Conservation (phyloP, 768 basidiomycete genomes). For the Pholiota conissans region DNA sequence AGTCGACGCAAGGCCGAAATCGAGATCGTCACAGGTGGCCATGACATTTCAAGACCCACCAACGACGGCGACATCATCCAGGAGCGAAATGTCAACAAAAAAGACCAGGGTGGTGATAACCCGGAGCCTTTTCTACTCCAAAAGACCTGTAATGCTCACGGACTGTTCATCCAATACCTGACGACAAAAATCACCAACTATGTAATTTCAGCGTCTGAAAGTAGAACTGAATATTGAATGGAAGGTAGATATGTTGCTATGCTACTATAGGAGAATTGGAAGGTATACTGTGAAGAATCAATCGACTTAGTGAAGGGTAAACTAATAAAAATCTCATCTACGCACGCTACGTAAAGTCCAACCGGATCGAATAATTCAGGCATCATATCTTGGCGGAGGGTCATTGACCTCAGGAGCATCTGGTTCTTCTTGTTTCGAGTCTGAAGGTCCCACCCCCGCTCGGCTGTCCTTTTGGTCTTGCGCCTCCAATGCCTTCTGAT, state of each 20-base stretch:
- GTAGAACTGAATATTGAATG: neutral
- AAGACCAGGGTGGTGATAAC: neutral
- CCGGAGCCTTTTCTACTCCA: neutral
- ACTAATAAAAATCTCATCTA: neutral
- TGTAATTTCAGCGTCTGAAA: neutral
- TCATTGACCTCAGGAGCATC: constrained; percentile 11
- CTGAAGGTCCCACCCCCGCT: constrained; percentile 3
- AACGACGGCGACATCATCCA: neutral
- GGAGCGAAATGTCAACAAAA: neutral
- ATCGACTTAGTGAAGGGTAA: neutral
- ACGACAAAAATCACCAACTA: constrained; percentile 5
- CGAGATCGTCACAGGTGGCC: constrained; percentile 52
- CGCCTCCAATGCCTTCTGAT: constrained; percentile 27
- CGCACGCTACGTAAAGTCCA: neutral
- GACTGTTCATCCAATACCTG: constrained; percentile 11
- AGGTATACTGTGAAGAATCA: neutral
- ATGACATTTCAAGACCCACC: no score
- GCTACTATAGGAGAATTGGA: neutral
- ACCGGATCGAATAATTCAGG: constrained; percentile 6
- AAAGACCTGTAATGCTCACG: neutral
- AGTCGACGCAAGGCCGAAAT: constrained; percentile 91
- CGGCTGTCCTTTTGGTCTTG: constrained; percentile 14
- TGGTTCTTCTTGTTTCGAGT: constrained; percentile 1
- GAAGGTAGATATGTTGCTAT: neutral
- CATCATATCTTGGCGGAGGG: constrained; percentile 21